Evolutionary conservation across 345 rosid species (phyloP).

Genomic region (Boechera stricta): DNA sequence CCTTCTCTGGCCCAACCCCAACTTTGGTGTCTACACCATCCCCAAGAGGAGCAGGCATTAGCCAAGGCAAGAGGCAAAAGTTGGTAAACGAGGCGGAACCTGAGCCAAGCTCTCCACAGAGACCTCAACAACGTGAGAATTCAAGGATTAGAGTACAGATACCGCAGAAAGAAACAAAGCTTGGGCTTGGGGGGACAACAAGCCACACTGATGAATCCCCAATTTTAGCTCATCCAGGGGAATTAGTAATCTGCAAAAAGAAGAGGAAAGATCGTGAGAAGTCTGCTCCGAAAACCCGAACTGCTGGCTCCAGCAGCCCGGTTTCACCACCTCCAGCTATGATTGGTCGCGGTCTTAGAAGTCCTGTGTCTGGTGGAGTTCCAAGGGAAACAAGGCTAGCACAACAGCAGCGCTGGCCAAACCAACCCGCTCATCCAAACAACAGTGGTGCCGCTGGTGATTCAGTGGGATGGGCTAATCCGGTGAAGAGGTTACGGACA

Average conservation of each 20-base stretch:
- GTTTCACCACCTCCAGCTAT: conserved; percentile 78
- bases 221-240: conserved; percentile 79
- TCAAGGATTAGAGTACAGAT: conserved; percentile 70
- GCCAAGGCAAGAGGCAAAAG: conserved; percentile 73
- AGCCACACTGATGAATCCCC: conserved; percentile 75
- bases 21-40: conserved; percentile 57
- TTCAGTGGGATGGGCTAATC: conserved; percentile 96
- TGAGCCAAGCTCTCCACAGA: conserved; percentile 60
- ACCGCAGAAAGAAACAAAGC: conserved; percentile 75
- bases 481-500: conserved; percentile 93
- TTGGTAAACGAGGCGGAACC: conserved; percentile 62
- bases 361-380: conserved; percentile 58
- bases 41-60: conserved; percentile 55
- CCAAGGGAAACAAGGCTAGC: conserved; percentile 64
- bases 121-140: conserved; percentile 66
- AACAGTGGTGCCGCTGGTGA: conserved; percentile 59
- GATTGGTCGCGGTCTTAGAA: conserved; percentile 64
- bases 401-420: conserved; percentile 79
- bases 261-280: conserved; percentile 98
- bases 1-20: conserved; percentile 66
- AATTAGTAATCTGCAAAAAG: conserved; percentile 96
- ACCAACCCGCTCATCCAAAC: conserved; percentile 63
- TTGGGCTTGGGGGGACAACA: conserved; percentile 44
- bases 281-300: conserved; percentile 59
- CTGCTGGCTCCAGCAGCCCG: conserved; percentile 73